These are phyloP conservation scores for Gossypium lobatum DNA, from an alignment of 441 rosid genomes.

Conservation along the genomic window DNA sequence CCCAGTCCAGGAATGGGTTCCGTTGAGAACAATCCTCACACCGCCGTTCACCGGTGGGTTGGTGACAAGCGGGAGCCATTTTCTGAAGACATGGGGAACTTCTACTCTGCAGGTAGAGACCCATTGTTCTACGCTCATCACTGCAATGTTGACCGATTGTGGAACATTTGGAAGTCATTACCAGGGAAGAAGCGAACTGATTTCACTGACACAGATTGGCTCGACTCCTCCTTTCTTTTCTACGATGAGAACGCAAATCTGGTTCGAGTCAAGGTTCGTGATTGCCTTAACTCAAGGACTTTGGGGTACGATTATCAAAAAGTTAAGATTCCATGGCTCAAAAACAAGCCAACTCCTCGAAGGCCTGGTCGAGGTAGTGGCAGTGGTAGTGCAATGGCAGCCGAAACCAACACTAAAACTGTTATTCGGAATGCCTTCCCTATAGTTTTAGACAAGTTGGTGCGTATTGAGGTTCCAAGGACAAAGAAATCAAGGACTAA, in stretches of 20 bases:
- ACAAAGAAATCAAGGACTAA: constrained; percentile 49
- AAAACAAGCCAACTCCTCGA: constrained; percentile 39
- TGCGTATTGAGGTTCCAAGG: constrained; percentile 30
- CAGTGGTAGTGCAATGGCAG: constrained; percentile 27
- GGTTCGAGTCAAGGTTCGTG: constrained; percentile 44
- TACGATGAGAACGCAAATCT: constrained; percentile 49
- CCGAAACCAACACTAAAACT: constrained; percentile 13
- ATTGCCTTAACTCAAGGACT: constrained; percentile 31
- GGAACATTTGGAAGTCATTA: constrained; percentile 47
- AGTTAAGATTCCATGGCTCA: constrained; percentile 51
- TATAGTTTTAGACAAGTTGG: constrained; percentile 28
- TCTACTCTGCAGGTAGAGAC: constrained; percentile 57
- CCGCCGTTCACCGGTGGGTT: constrained; percentile 41
- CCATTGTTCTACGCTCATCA: constrained; percentile 55
- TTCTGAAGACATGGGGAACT: constrained; percentile 55
- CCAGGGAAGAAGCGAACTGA: constrained; percentile 31
- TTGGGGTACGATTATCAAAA: constrained; percentile 42
- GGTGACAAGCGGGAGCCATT: constrained; percentile 39
- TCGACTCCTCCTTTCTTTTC: constrained; percentile 36
- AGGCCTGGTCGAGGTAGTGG: background rate
- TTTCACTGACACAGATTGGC: constrained; percentile 46
- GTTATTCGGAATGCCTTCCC: constrained; percentile 31
- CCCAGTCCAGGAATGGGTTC: constrained; percentile 44
- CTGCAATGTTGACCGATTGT: constrained; percentile 47
- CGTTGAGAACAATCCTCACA: constrained; percentile 43